Conservation (phyloP, 148 eudicot genomes). For the Chenopodium quinoa region DNA sequence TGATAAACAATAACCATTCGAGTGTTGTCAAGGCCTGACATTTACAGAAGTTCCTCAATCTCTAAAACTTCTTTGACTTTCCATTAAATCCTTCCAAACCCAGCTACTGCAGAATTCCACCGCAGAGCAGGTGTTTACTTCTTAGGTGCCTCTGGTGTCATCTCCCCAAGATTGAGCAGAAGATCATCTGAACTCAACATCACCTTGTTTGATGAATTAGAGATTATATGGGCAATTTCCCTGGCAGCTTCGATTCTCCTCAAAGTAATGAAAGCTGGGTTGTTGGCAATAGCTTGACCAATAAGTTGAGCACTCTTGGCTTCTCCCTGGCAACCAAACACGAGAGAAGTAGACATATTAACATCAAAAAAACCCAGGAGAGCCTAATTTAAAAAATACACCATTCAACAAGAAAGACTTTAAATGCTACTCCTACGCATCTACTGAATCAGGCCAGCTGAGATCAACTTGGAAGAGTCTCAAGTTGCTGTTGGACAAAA, state of each 20-base stretch:
- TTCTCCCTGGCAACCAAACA: constrained; percentile 62
- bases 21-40: constrained; percentile 11
- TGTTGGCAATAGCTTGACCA: constrained; percentile 90
- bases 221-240: constrained; percentile 66
- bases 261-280: constrained; percentile 82
- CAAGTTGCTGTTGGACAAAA: neutral
- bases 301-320: constrained; percentile 95
- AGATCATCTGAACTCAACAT: constrained; percentile 66
- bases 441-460: neutral
- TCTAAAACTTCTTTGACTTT: constrained; percentile 18
- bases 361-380: neutral
- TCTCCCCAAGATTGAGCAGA: constrained; percentile 74
- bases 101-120: neutral
- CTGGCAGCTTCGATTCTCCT: constrained; percentile 89
- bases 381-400: neutral
- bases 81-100: neutral
- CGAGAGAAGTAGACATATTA: neutral
- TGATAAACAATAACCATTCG: neutral
- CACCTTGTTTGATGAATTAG: constrained; percentile 66
- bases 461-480: neutral
- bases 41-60: constrained; percentile 24
- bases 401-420: neutral
- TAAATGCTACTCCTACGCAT: neutral
- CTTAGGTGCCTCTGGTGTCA: constrained; percentile 34
- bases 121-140: constrained; percentile 4